Evolutionary conservation across 306 rosid species (phyloP).

Genomic region (Trifolium subterraneum): DNA sequence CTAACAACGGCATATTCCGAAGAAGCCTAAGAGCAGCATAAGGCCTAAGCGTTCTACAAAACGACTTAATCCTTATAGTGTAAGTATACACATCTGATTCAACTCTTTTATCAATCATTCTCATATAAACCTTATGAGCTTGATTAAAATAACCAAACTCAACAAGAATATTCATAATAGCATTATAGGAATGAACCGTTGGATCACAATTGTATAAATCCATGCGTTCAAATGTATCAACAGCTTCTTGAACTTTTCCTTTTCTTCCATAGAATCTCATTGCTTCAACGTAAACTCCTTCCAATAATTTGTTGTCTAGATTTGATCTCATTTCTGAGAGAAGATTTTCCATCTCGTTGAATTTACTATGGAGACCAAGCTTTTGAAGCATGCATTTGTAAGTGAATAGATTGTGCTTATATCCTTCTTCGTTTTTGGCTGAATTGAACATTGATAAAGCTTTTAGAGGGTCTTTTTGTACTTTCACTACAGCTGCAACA

Average conservation of each 20-base stretch:
- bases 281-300: conserved; percentile 79
- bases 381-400: conserved; percentile 79
- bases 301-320: conserved; percentile 57
- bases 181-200: conserved; percentile 74
- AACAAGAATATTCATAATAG: conserved; percentile 74
- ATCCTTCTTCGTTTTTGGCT: conserved; percentile 74
- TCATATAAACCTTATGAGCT: conserved; percentile 83
- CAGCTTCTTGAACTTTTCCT: conserved; percentile 85
- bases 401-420: conserved; percentile 68
- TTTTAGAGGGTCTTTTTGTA: conserved; percentile 72
- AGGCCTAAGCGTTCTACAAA: conserved; percentile 76
- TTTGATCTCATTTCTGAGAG: conserved; percentile 66
- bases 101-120: conserved; percentile 72
- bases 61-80: conserved; percentile 83
- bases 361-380: conserved; percentile 75
- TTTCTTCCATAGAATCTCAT: conserved; percentile 77
- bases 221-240: conserved; percentile 81
- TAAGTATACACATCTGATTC: conserved; percentile 76
- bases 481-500: conserved; percentile 69
- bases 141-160: conserved; percentile 66
- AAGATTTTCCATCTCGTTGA: conserved; percentile 75
- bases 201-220: conserved; percentile 81
- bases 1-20: conserved; percentile 70
- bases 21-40: conserved; percentile 76
- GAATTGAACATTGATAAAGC: conserved; percentile 82